Conservation (phyloP, 2,329 filamentous ascomycete genomes). For the Curvularia eragrostidis region DNA sequence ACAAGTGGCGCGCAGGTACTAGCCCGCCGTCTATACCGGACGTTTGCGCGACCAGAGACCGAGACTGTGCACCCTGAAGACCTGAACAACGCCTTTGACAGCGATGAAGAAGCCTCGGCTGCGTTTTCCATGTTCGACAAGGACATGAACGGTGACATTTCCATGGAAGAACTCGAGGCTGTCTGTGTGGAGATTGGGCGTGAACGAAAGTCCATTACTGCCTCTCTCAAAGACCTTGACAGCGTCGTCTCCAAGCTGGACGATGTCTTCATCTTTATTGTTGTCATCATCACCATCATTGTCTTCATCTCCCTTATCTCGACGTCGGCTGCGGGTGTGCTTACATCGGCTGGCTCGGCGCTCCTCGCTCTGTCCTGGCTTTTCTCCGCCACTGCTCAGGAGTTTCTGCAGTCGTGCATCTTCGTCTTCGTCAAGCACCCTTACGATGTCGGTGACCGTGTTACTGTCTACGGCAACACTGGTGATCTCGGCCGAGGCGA, state of each 20-base stretch:
- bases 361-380: conserved; percentile 93
- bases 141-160: conserved; percentile 95
- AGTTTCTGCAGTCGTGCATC: conserved; percentile 91
- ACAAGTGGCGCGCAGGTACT: conserved; percentile 80
- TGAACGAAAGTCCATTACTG: conserved; percentile 93
- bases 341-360: conserved; percentile 87
- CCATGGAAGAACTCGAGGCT: conserved; percentile 90
- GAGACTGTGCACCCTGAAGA: conserved; percentile 82
- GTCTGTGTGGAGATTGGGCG: conserved; percentile 94
- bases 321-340: conserved; percentile 83
- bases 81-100: conserved; percentile 77
- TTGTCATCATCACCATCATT: conserved; percentile 78
- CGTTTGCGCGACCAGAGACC: conserved; percentile 75
- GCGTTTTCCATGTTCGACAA: conserved; percentile 95
- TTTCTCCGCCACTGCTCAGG: conserved; percentile 89
- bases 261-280: conserved; percentile 86
- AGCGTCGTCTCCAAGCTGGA: conserved; percentile 91
- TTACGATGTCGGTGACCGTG: conserved; percentile 93
- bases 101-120: conserved; percentile 83
- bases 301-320: conserved; percentile 91
- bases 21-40: conserved; percentile 86
- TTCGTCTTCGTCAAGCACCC: conserved; percentile 98
- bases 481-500: conserved; percentile 80
- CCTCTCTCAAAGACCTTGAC: conserved; percentile 92
- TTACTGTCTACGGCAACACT: conserved; percentile 89